Conservation (phyloP, 148 eudicot genomes). For the Spergularia bocconei region DNA sequence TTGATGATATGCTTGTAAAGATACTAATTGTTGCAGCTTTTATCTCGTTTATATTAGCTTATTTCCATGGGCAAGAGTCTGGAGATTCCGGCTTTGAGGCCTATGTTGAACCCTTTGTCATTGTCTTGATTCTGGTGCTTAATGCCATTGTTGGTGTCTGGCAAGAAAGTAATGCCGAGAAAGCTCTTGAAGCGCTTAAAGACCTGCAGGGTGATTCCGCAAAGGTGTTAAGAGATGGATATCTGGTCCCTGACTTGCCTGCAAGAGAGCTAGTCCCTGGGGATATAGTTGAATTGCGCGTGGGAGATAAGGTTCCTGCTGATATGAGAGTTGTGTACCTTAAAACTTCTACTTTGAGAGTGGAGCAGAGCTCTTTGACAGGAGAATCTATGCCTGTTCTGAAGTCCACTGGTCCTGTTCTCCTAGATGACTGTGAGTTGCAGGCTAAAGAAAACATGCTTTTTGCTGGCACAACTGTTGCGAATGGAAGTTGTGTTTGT, state of each 20-base stretch:
- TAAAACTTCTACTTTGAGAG: constrained; percentile 71
- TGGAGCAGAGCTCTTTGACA: constrained; percentile 78
- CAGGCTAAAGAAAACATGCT: constrained; percentile 83
- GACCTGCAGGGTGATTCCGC: constrained; percentile 76
- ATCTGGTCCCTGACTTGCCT: constrained; percentile 61
- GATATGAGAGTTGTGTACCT: constrained; percentile 65
- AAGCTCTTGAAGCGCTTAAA: constrained; percentile 80
- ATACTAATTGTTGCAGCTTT: constrained; percentile 69
- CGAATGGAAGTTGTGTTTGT: constrained; percentile 64
- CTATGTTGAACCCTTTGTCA: constrained; percentile 76
- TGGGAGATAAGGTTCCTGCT: constrained; percentile 82
- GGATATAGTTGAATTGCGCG: constrained; percentile 74
- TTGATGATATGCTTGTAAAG: constrained; percentile 77
- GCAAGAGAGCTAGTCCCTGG: constrained; percentile 83
- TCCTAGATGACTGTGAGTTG: constrained; percentile 64
- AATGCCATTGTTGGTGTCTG: constrained; percentile 87
- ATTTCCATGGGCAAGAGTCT: constrained; percentile 47
- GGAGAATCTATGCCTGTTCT: constrained; percentile 85
- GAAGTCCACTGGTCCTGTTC: constrained; percentile 43
- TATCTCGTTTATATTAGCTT: constrained; percentile 68
- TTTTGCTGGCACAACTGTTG: constrained; percentile 82
- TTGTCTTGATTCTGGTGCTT: constrained; percentile 58
- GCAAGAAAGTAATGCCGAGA: constrained; percentile 89
- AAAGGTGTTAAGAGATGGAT: constrained; percentile 66
- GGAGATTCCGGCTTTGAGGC: constrained; percentile 54